These are phyloP conservation scores for Podosphaera fusca DNA, from an alignment of 2,329 filamentous ascomycete genomes.

Conservation along the genomic window DNA sequence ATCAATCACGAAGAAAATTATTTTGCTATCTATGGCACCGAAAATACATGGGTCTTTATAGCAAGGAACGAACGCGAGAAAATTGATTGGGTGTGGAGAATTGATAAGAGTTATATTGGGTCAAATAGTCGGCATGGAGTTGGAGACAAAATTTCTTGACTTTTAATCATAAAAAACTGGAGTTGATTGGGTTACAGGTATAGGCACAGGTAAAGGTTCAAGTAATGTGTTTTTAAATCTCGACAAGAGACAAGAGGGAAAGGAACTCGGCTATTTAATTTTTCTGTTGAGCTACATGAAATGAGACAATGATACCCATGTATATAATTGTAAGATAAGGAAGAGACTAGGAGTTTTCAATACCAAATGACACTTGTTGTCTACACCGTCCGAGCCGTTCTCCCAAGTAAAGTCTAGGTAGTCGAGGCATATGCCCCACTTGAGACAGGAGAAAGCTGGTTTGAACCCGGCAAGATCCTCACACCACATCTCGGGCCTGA, in stretches of 20 bases:
- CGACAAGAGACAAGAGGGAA: neutral
- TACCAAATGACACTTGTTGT: too few species aligned
- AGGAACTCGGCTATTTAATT: neutral
- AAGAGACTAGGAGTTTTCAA: neutral
- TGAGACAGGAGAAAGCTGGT: too few species aligned
- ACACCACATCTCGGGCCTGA: too few species aligned
- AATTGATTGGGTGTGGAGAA: slow-evolving; percentile 87
- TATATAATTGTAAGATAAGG: neutral
- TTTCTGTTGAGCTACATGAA: neutral
- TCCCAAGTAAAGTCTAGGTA: too few species aligned
- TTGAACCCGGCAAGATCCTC: too few species aligned
- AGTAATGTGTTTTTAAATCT: neutral
- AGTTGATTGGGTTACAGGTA: neutral
- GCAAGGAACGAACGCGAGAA: slow-evolving; percentile 77
- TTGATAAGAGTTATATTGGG: slow-evolving; percentile 42
- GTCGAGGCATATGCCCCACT: too few species aligned
- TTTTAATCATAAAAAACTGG: neutral
- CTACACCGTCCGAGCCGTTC: neutral
- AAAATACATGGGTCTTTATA: slow-evolving; percentile 90
- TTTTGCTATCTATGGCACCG: slow-evolving; percentile 82
- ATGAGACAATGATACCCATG: neutral
- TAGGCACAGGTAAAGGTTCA: too few species aligned
- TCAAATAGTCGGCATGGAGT: slow-evolving; percentile 6
- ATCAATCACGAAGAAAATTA: slow-evolving; percentile 23
- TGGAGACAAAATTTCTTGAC: neutral